phyloP scores from a whole-genome alignment of 164 flowering plant species.

The Nelumbo lutea region DNA sequence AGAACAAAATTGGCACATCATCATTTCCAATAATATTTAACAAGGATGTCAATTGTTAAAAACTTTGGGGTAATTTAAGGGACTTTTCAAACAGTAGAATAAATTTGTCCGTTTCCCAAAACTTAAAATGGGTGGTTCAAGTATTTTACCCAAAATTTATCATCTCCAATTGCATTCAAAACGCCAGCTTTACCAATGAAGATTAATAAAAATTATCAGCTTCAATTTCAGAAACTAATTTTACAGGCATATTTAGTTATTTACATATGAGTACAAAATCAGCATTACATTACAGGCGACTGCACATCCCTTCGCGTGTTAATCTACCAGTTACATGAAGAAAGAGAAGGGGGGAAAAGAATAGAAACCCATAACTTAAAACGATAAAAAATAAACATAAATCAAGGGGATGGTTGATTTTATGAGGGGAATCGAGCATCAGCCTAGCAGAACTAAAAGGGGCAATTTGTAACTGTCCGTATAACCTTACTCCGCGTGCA shows the following conservation, averaged over 20 bases:
- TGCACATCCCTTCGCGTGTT: not conserved
- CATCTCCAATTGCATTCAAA: too few species aligned
- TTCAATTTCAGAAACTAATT: not conserved
- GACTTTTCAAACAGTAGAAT: too few species aligned
- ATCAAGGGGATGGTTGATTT: not conserved
- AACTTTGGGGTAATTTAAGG: too few species aligned
- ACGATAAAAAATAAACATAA: not conserved
- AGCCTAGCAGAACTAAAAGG: conserved; percentile 23
- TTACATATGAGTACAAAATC: not conserved
- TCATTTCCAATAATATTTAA: too few species aligned
- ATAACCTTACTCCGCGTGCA: not conserved
- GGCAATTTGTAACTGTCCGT: conserved; percentile 9
- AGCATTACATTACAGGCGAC: not conserved
- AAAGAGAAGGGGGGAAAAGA: not conserved
- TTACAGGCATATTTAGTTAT: not conserved
- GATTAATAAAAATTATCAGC: not conserved
- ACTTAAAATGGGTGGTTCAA: too few species aligned
- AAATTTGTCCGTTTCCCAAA: too few species aligned
- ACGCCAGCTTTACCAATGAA: too few species aligned
- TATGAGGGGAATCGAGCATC: conserved; percentile 16
- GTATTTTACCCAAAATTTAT: too few species aligned
- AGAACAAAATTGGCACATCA: too few species aligned
- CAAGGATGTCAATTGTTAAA: too few species aligned
- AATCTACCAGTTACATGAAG: not conserved
- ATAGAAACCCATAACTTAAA: not conserved